Percentiles rank a stretch among this genome's conserved stretches.
Conservation (phyloP, 2,329 filamentous ascomycete genomes). For the Pseudogymnoascus sp. region DNA sequence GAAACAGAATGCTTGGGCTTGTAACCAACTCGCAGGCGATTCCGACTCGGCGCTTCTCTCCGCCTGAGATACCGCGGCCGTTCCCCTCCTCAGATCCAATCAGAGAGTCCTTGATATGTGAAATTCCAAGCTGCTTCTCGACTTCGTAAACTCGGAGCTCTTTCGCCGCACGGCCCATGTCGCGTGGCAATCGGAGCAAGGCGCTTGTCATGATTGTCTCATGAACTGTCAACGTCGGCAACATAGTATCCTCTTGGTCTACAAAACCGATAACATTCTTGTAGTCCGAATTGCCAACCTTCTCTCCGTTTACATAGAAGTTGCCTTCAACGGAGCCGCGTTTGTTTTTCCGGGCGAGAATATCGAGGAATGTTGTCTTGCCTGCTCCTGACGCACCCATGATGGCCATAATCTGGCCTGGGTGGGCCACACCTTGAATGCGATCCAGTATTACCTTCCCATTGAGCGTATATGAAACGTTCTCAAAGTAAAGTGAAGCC, state of each 20-base stretch:
- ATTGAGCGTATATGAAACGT: conserved; percentile 79
- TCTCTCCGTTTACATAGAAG: conserved; percentile 91
- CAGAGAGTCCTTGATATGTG: conserved; percentile 86
- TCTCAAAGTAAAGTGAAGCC: conserved; percentile 78
- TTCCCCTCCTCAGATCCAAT: conserved; percentile 95
- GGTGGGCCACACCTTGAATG: conserved; percentile 80
- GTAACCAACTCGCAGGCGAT: conserved; percentile 98
- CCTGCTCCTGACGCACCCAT: conserved; percentile 98
- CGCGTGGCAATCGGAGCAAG: conserved; percentile 78
- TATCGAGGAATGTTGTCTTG: conserved; percentile 95
- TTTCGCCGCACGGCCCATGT: conserved; percentile 84
- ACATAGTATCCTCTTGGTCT: conserved; percentile 95
- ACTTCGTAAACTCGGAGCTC: conserved; percentile 88
- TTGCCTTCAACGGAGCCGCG: conserved; percentile 69
- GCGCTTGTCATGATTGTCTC: conserved; percentile 96
- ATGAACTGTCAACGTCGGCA: conserved; percentile 91
- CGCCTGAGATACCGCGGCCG: conserved; percentile 90
- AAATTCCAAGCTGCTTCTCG: conserved; percentile 90
- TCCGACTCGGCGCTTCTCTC: conserved; percentile 90
- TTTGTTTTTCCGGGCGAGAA: conserved; percentile 95
- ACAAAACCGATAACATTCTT: conserved; percentile 92
- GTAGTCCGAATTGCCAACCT: conserved; percentile 75
- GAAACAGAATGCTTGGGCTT: conserved; percentile 91
- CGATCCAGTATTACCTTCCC: conserved; percentile 76
- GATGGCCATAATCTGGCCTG: conserved; percentile 92